Conservation (phyloP, 2,329 filamentous ascomycete genomes). For the Aspergillus chevalieri region DNA sequence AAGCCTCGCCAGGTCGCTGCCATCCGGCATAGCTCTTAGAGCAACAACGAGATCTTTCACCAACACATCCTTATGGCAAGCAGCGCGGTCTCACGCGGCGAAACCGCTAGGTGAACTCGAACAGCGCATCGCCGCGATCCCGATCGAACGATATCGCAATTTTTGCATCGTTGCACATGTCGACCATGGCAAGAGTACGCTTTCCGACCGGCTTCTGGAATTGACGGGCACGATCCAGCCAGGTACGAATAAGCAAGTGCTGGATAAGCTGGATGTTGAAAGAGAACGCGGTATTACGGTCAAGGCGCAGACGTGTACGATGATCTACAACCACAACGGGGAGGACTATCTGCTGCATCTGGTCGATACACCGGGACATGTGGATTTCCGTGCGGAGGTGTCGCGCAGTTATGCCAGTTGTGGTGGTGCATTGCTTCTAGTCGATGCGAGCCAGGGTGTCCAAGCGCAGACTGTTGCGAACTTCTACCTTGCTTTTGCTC, state of each 20-base stretch:
- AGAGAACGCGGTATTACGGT: conserved; percentile 94
- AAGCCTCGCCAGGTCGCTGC: conserved; percentile 22
- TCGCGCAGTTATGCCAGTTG: conserved; percentile 94
- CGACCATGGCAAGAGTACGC: conserved; percentile 96
- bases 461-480: conserved; percentile 98
- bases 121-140: conserved; percentile 48
- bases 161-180: conserved; percentile 99
- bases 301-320: conserved; percentile 96
- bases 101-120: conserved; percentile 48
- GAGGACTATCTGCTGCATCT: conserved; percentile 89
- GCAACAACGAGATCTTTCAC: conserved; percentile 24
- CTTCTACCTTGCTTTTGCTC: conserved; percentile 93
- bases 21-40: conserved; percentile 17
- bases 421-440: conserved; percentile 82
- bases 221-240: conserved; percentile 86
- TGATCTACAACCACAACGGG: conserved; percentile 85
- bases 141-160: conserved; percentile 62
- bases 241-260: conserved; percentile 84
- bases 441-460: conserved; percentile 93
- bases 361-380: conserved; percentile 94
- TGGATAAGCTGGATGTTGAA: conserved; percentile 96
- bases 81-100: conserved; percentile 14
- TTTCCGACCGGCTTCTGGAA: conserved; percentile 87
- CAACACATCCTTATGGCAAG: conserved; percentile 20
- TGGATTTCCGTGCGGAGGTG: conserved; percentile 95